Conservation (phyloP, 331 rosid species). For the Prunus yedoensis region DNA sequence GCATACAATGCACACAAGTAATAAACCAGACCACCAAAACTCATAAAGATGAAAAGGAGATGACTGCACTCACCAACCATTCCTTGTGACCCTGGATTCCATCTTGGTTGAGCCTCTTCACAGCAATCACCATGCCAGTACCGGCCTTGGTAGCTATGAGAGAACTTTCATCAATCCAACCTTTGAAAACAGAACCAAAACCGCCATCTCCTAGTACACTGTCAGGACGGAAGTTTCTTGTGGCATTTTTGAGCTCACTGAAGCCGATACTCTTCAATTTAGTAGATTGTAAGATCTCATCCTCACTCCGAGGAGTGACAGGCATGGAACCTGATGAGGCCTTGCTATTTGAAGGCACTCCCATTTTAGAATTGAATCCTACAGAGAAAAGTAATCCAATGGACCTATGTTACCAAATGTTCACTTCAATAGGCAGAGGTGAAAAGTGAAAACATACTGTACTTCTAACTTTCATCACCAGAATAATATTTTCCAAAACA, state of each 20-base stretch:
- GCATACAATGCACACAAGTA: not conserved
- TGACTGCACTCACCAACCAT: conserved; percentile 76
- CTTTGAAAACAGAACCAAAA: conserved; percentile 94
- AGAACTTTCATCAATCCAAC: conserved; percentile 83
- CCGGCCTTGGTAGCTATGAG: conserved; percentile 79
- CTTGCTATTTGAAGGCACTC: conserved; percentile 58
- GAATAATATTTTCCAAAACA: conserved; percentile 1
- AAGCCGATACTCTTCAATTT: conserved; percentile 68
- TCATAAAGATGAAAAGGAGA: not conserved
- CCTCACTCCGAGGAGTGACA: conserved; percentile 72
- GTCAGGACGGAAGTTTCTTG: conserved; percentile 90
- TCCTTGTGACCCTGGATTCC: conserved; percentile 96
- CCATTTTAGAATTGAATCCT: conserved; percentile 72
- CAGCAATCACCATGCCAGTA: conserved; percentile 75
- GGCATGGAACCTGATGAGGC: conserved; percentile 57
- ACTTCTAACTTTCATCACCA: conserved; percentile 9
- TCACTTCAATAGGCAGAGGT: conserved; percentile 4
- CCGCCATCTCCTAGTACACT: conserved; percentile 98
- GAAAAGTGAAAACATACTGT: conserved; percentile 20
- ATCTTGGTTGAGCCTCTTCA: conserved; percentile 86
- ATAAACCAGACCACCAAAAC: not conserved
- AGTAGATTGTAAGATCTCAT: conserved; percentile 71
- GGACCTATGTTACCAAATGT: conserved; percentile 9
- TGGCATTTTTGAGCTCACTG: conserved; percentile 66
- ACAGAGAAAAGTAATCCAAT: conserved; percentile 27